Evolutionary conservation across 2,329 filamentous ascomycete genomes (phyloP), one percentile per base, ranked within the genome.

Genomic region (Penicillium sp.): DNA sequence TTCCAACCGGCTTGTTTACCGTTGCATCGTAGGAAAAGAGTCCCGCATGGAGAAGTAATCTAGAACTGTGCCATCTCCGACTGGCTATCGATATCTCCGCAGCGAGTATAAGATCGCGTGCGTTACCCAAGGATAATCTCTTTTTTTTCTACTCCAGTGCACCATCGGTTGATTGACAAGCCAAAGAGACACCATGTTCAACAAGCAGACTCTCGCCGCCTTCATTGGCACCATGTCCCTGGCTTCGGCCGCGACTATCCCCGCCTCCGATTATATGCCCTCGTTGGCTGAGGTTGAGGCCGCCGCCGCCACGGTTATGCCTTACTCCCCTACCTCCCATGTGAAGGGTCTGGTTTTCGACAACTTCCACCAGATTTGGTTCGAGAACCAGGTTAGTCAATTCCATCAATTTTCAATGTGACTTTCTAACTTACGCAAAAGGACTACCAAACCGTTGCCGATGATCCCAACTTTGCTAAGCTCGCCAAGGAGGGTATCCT

Each of bases 261-360:
- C 37, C 37, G 37, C 18, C 40, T 64, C 65, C 7, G 57, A 56
- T 26, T 48, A 64, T 29, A 60, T 69, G 26, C 67, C 68, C 20
- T 58, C 68, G 27, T 56, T 66, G 14, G 54, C 68, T 6, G 62
- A 69, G 53, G 69, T 73, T 40, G 51, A 66, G 44, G 63, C 64
- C 6, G 67, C 71, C n/a, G 66, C 64, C 14, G 85, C 85, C 14
- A 87, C 83, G 2, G 85, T 83, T 11, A 77, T 81, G 67, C 86
- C 85, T 1, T 75, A 75, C 57, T 86, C 83, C 60, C 85, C 86
- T 1, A 84, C 82, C n/a, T 86, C 81, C 69, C 72, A 84, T 64
- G 85, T 92, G 47, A 80, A 84, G 67, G 90, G 90, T 62, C 84
- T 86, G 68, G 86, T 80, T 0, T 92, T 92, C 69, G 82, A 92